phyloP scores from a whole-genome alignment of 805 yeast species.

The Ogataea methanolica region DNA sequence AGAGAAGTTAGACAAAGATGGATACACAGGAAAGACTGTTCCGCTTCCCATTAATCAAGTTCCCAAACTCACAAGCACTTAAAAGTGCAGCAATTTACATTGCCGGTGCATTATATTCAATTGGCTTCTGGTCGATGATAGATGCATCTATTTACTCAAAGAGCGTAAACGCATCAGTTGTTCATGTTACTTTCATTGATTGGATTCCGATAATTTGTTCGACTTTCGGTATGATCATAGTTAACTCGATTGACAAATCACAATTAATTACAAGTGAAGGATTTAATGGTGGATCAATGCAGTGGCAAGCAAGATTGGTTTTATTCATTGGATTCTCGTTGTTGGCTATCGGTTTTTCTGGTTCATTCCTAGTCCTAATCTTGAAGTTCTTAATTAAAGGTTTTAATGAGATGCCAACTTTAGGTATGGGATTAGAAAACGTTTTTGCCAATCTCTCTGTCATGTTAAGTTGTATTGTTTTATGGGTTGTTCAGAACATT shows the following conservation, averaged over 20 bases:
- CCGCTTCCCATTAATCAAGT: slow-evolving; percentile 55
- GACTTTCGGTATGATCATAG: slow-evolving; percentile 82
- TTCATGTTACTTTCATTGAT: slow-evolving; percentile 87
- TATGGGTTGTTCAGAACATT: slow-evolving; percentile 93
- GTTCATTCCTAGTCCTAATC: slow-evolving; percentile 82
- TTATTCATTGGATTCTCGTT: slow-evolving; percentile 89
- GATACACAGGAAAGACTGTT: slow-evolving; percentile 46
- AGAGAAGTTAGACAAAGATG: neutral
- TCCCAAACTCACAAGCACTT: slow-evolving; percentile 68
- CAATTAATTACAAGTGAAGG: slow-evolving; percentile 32
- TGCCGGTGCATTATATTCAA: slow-evolving; percentile 73
- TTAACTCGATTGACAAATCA: slow-evolving; percentile 67
- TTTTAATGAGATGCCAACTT: slow-evolving; percentile 72
- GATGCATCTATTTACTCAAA: slow-evolving; percentile 87
- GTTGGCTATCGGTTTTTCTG: slow-evolving; percentile 91
- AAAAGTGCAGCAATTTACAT: slow-evolving; percentile 71
- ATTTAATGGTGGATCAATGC: slow-evolving; percentile 42
- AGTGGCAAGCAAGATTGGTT: slow-evolving; percentile 92
- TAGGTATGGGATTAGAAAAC: slow-evolving; percentile 91
- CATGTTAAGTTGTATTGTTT: slow-evolving; percentile 80
- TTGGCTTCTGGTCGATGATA: slow-evolving; percentile 85
- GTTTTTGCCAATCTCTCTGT: slow-evolving; percentile 74
- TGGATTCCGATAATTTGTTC: slow-evolving; percentile 94
- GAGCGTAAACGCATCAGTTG: slow-evolving; percentile 77
- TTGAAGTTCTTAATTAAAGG: slow-evolving; percentile 78